Percentiles rank a stretch among this genome's conserved stretches.
These are phyloP conservation scores for Pseudonitzschia delicatissima DNA, from an alignment of 108 stramenopile genomes.

Conservation along the genomic window DNA sequence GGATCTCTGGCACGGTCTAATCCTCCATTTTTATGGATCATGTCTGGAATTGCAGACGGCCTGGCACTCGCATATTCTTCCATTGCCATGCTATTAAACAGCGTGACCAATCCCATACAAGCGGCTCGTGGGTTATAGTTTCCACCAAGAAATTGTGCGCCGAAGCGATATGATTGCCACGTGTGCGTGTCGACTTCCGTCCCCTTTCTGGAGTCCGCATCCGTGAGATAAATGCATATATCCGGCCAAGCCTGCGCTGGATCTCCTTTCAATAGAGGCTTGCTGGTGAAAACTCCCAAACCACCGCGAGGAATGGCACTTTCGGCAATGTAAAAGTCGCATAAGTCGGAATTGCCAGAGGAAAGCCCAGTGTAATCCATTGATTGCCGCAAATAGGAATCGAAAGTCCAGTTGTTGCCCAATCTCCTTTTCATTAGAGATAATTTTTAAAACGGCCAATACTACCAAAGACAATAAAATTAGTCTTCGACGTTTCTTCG, in stretches of 20 bases:
- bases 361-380: too few species aligned
- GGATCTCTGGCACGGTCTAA: constrained; percentile 11
- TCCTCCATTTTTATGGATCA: constrained; percentile 2
- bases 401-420: too few species aligned
- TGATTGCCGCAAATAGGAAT: too few species aligned
- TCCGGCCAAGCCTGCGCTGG: not conserved
- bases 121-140: not conserved
- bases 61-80: not conserved
- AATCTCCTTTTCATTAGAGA: too few species aligned
- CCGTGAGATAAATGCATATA: constrained; percentile 6
- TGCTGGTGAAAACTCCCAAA: constrained; percentile 29
- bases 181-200: constrained; percentile 10
- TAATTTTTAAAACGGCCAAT: too few species aligned
- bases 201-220: not conserved
- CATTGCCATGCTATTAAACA: constrained; percentile 10
- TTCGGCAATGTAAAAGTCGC: constrained; percentile 34
- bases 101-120: constrained; percentile 18
- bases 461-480: too few species aligned
- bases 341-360: too few species aligned
- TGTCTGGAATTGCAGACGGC: not conserved
- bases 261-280: not conserved
- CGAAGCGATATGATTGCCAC: constrained; percentile 7
- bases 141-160: constrained; percentile 2
- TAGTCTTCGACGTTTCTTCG: too few species aligned
- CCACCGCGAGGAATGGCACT: constrained; percentile 35